Percentiles rank a stretch among this genome's conserved stretches.
These are phyloP conservation scores for Candida glucosophila DNA, from an alignment of 1,139 yeast species.

Conservation along the genomic window DNA sequence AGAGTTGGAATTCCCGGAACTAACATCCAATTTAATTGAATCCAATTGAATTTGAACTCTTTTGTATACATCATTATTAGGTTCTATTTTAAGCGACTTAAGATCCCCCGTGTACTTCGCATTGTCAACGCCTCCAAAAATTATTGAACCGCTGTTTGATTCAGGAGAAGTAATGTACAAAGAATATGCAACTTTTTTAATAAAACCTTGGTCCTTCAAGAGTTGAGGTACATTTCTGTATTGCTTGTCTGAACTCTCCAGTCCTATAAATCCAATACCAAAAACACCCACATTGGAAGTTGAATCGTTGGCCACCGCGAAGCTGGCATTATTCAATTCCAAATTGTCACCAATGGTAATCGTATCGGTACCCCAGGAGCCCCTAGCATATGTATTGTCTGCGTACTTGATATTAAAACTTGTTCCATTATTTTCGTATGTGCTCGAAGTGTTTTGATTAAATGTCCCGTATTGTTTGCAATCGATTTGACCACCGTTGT, in stretches of 20 bases:
- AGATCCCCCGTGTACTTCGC: slow-evolving; percentile 43
- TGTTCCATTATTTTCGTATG: slow-evolving; percentile 39
- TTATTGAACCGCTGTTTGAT: slow-evolving; percentile 36
- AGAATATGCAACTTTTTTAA: slow-evolving; percentile 42
- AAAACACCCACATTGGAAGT: slow-evolving; percentile 50
- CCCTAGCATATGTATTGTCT: slow-evolving; percentile 25
- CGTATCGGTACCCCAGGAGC: slow-evolving; percentile 52
- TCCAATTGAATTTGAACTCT: slow-evolving; percentile 16
- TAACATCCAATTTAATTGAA: slow-evolving; percentile 7
- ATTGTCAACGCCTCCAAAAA: slow-evolving; percentile 53
- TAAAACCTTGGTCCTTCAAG: slow-evolving; percentile 41
- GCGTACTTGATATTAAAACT: slow-evolving; percentile 21
- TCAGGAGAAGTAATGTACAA: slow-evolving; percentile 38
- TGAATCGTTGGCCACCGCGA: slow-evolving; percentile 50
- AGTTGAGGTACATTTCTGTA: slow-evolving; percentile 54
- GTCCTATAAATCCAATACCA: slow-evolving; percentile 43
- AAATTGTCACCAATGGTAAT: slow-evolving; percentile 12
- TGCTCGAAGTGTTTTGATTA: slow-evolving; percentile 33
- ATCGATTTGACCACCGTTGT: slow-evolving; percentile 13
- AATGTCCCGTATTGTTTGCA: slow-evolving; percentile 44
- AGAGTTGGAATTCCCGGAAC: slow-evolving; percentile 3
- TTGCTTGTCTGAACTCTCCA: slow-evolving; percentile 11
- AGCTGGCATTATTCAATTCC: slow-evolving; percentile 29
- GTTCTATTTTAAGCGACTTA: slow-evolving; percentile 12
- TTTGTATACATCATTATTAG: slow-evolving; percentile 10